Evolutionary conservation across 345 rosid species (phyloP).

Genomic region (Tarenaya hassleriana): DNA sequence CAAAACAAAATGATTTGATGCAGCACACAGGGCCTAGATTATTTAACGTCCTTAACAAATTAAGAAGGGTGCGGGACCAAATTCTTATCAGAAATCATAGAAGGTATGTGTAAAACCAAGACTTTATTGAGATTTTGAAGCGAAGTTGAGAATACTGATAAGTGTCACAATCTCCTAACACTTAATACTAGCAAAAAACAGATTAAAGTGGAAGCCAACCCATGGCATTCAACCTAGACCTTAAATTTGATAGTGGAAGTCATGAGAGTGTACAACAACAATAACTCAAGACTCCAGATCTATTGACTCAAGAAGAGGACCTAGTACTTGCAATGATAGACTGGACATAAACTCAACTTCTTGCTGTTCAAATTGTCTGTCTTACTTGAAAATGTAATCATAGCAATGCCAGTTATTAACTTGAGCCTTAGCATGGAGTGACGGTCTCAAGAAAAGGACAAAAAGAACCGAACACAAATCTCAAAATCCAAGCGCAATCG

Average conservation of each 20-base stretch:
- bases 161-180: not conserved
- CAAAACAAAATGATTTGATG: no score
- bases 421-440: slow-evolving; percentile 3
- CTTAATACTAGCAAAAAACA: not conserved
- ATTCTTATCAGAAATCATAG: not conserved
- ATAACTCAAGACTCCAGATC: not conserved
- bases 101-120: not conserved
- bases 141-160: not conserved
- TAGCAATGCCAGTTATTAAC: slow-evolving; percentile 5
- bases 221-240: not conserved
- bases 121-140: not conserved
- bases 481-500: not conserved
- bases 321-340: slow-evolving; percentile 3
- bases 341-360: no score
- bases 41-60: not conserved
- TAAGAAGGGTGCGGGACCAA: not conserved
- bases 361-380: no score
- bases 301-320: no score
- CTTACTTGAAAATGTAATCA: no score
- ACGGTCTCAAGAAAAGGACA: no score
- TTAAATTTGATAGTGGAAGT: not conserved
- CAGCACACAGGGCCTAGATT: no score
- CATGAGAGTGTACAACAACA: not conserved
- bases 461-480: not conserved
- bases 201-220: slow-evolving; percentile 1